Evolutionary conservation across 805 yeast genomes (phyloP), one percentile per base, ranked within the genome.

Genomic region (Wickerhamiella brachini): DNA sequence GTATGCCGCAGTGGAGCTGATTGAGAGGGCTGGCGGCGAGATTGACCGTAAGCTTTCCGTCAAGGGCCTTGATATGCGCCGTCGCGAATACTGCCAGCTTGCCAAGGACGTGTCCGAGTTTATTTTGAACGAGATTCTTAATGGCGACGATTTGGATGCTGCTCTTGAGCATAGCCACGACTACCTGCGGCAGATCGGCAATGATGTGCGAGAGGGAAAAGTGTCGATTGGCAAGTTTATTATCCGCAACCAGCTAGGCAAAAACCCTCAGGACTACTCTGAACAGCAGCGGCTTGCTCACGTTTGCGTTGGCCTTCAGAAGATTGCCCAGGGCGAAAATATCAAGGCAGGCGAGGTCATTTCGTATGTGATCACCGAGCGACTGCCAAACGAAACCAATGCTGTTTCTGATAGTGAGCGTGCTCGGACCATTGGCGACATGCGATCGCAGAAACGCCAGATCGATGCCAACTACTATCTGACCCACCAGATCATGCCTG

Each of bases 31-130:
- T 72, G 53, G 69, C 65, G 49, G 73, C 74, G 58, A 68, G 56
- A 44, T 44, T 17, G 53, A 70, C 71, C 83, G 87, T 10, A 76
- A 77, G 10, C 71, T 90, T 55, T 97, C 93, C 66, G 95, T 90
- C 44, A 93, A 93, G 65, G 99, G 99, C 62, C 75, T 93, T 48
- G 99, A 93, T 71, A 82, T 93, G 95, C 81, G 78, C 62, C 88
- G 98, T 67, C 86, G 99, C 73, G 99, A 93, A 67, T 93, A 77
- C 65, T 87, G 97, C 70, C 95, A 88, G 48, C 69, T 93, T 48
- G 86, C 97, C 0, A 93, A 89, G 64, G 95, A 90, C 50, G 78
- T 85, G 5, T 87, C 96, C 2, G 41, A 55, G 24, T 57, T 52
- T 41, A 51, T 48, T 17, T 44, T 53, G 12, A 47, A 38, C 22